These are phyloP conservation scores for Phytophthora tubulina DNA, from an alignment of 352 stramenopile species.

Conservation along the genomic window DNA sequence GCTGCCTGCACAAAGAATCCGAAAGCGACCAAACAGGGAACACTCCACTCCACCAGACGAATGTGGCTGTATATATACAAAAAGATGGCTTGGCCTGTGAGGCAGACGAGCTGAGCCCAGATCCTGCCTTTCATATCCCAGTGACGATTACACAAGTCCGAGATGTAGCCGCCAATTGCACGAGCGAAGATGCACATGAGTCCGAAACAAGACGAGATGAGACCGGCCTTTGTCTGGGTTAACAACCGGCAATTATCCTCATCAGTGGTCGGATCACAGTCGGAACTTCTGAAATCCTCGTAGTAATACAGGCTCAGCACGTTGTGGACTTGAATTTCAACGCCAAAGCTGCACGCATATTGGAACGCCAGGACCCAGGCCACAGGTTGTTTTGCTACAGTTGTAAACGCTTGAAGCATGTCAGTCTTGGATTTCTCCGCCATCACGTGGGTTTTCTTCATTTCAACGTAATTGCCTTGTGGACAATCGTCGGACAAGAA, in stretches of 20 bases:
- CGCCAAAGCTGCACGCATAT: conserved; percentile 88
- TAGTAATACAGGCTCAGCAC: conserved; percentile 92
- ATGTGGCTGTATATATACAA: conserved; percentile 88
- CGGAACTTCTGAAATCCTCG: conserved; percentile 77
- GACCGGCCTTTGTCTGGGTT: conserved; percentile 40
- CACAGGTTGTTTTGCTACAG: conserved; percentile 54
- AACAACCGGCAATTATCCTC: conserved; percentile 37
- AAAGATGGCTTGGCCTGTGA: conserved; percentile 79
- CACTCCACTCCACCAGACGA: conserved; percentile 54
- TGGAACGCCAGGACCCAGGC: conserved; percentile 76
- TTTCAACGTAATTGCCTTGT: conserved; percentile 26
- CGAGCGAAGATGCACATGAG: conserved; percentile 95
- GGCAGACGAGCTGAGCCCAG: conserved; percentile 70
- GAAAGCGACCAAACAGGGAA: conserved; percentile 90
- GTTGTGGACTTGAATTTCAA: conserved; percentile 96
- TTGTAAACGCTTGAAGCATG: conserved; percentile 43
- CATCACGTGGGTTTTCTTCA: conserved; percentile 34
- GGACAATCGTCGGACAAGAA: conserved; percentile 38
- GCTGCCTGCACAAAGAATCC: conserved; percentile 80
- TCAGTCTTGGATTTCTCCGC: conserved; percentile 23
- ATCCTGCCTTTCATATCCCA: conserved; percentile 92
- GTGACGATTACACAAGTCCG: conserved; percentile 77
- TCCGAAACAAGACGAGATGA: conserved; percentile 94
- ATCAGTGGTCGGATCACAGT: conserved; percentile 39
- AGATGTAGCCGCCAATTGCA: conserved; percentile 85